A percentile compares a stretch with the other conserved stretches of the same genome.
These are phyloP conservation scores for Nephelium lappaceum DNA, from an alignment of 345 rosid genomes.

Conservation along the genomic window DNA sequence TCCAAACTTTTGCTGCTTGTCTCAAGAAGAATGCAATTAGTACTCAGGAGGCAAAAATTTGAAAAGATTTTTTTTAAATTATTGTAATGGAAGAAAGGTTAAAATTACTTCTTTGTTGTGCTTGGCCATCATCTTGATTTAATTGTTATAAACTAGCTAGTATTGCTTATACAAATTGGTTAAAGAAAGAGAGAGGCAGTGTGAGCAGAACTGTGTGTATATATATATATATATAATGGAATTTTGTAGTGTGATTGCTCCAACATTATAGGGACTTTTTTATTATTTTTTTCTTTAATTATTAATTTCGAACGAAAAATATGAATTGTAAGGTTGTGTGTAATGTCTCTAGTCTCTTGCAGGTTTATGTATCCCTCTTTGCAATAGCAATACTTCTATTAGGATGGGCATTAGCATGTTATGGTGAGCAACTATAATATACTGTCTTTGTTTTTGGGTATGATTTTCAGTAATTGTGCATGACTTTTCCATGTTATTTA, in stretches of 20 bases:
- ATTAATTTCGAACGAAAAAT: not conserved
- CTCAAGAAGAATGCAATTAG: not conserved
- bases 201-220: not conserved
- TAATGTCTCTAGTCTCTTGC: slow-evolving; percentile 25
- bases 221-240: not conserved
- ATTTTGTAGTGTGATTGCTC: not conserved
- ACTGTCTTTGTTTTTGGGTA: slow-evolving; percentile 4
- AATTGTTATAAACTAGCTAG: not conserved
- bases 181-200: not conserved
- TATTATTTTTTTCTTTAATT: not conserved
- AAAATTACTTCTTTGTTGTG: not conserved
- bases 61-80: not conserved
- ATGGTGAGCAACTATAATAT: slow-evolving; percentile 45
- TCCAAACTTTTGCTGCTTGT: not conserved
- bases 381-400: slow-evolving; percentile 45
- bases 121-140: not conserved
- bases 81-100: not conserved
- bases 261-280: not conserved
- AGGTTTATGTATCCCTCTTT: slow-evolving; percentile 54
- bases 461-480: not conserved
- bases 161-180: not conserved
- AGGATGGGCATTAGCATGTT: slow-evolving; percentile 63
- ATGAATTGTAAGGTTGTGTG: slow-evolving; percentile 10
- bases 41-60: not conserved
- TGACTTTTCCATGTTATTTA: not conserved